Base-by-base conservation (phyloP, 345 rosid species). In the Aquilaria malaccensis region DNA sequence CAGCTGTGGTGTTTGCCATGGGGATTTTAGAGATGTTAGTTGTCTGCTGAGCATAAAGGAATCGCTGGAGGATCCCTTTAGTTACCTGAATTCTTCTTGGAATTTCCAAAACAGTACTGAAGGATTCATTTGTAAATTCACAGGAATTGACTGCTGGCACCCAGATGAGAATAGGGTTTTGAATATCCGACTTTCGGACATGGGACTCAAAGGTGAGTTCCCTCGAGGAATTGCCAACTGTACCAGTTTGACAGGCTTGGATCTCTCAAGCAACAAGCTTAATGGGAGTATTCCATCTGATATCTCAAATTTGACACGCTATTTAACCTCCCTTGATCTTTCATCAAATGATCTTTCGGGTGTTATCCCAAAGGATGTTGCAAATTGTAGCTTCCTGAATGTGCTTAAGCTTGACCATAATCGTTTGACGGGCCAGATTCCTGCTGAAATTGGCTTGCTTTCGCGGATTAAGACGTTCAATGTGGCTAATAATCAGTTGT, bases 131-230 rank as follows among this genome's bases (percentile, higher is more conserved):
- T 92, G 96, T 77, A 82, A 67, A 53, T 92, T 89, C 69, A n/a
- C 11, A 11, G 98, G 98, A 43, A 77, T 92, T 45, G 84, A 84
- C 9, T 92, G 98, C 64, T 92, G 98, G 98, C 98, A 92, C 55
- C 93, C 89, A 7, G 93, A 83, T 69, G 98, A 92, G 82, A 89
- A 80, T 70, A 84, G 56, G 67, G 95, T 92, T 51, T 70, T 92
- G 65, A 85, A 80, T 71, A 71, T 92, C 56, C 80, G 69, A 69
- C 89, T 92, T 31, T 56, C 83, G 1, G 85, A 80, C 68, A 77
- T 58, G 83, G 95, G 85, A 31, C 89, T 92, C 50, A 63, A 50
- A 37, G 98, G 98, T 45, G 11, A 0, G 71, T 92, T 92, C 68
- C 98, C 98, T 70, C 50, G 0, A 3, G 88, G 75, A 3, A 43